phyloP scores from a whole-genome alignment of 2,329 filamentous ascomycete genomes.

The Periglandula ipomoeae region DNA sequence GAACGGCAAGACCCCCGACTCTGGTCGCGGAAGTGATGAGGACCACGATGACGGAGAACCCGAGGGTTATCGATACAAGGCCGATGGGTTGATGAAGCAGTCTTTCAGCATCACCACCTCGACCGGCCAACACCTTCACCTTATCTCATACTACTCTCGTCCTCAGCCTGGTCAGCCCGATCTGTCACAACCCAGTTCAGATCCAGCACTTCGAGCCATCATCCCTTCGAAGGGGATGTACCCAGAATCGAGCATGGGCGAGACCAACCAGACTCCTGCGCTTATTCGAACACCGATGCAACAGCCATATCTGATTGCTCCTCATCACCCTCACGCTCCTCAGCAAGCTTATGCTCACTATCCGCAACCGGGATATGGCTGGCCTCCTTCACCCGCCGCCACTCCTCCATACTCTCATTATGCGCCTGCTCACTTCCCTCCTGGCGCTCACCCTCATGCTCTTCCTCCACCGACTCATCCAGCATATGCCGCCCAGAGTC shows the following conservation, averaged over 20 bases:
- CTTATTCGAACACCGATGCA: conserved; percentile 68
- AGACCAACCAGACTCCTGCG: conserved; percentile 69
- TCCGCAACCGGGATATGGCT: conserved; percentile 36
- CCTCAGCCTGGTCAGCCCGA: conserved; percentile 64
- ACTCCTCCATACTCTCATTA: conserved; percentile 46
- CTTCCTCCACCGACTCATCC: conserved; percentile 18
- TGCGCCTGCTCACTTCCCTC: conserved; percentile 27
- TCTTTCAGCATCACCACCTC: conserved; percentile 98
- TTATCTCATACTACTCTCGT: conserved; percentile 94
- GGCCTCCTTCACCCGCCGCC: conserved; percentile 46
- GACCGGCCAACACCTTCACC: conserved; percentile 78
- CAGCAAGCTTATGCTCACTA: conserved; percentile 31
- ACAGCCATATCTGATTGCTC: conserved; percentile 28
- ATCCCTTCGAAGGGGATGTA: conserved; percentile 91
- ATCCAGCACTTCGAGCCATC: conserved; percentile 72
- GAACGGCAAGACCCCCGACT: conserved; percentile 73
- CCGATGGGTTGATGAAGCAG: conserved; percentile 97
- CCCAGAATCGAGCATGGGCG: conserved; percentile 87
- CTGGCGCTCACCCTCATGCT: conserved; percentile 16
- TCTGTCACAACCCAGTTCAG: conserved; percentile 71
- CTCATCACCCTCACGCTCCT: conserved; percentile 21
- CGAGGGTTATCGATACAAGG: conserved; percentile 90
- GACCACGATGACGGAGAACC: conserved; percentile 78
- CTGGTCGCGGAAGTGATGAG: conserved; percentile 71
- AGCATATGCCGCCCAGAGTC: conserved; percentile 20